These are phyloP conservation scores for Fragaria ananassa DNA, from an alignment of 306 rosid genomes.

Conservation along the genomic window DNA sequence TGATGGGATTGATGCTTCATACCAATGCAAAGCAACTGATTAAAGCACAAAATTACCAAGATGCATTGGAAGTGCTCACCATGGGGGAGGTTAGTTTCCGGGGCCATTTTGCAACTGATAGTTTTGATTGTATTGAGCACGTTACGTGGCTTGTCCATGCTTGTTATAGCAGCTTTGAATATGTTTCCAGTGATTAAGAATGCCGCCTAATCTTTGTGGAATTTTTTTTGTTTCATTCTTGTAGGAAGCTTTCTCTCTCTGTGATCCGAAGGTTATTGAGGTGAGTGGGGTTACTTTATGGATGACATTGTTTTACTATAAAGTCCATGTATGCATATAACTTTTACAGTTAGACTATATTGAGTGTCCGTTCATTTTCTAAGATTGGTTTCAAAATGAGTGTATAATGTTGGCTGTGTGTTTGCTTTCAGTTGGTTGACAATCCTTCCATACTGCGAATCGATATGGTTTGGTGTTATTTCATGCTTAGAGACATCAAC, in stretches of 20 bases:
- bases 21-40: constrained; percentile 71
- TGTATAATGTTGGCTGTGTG: constrained; percentile 15
- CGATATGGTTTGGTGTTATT: constrained; percentile 99
- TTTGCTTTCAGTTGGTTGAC: constrained; percentile 65
- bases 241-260: constrained; percentile 85
- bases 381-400: neutral
- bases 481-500: constrained; percentile 82
- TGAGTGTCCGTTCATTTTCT: neutral
- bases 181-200: constrained; percentile 1
- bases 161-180: neutral
- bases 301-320: constrained; percentile 3
- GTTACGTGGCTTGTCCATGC: neutral
- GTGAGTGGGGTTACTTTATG: constrained; percentile 41
- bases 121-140: neutral
- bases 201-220: constrained; percentile 12
- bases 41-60: constrained; percentile 52
- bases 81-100: constrained; percentile 79
- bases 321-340: constrained; percentile 4
- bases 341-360: neutral
- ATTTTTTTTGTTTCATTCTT: constrained; percentile 19
- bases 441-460: constrained; percentile 89
- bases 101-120: neutral
- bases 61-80: constrained; percentile 78
- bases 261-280: constrained; percentile 77
- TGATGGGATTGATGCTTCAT: constrained; percentile 97